Evolutionary conservation across 371 early-diverging fungal species (phyloP), one percentile per base, ranked within the genome.

Genomic region (Mortierella sp.): DNA sequence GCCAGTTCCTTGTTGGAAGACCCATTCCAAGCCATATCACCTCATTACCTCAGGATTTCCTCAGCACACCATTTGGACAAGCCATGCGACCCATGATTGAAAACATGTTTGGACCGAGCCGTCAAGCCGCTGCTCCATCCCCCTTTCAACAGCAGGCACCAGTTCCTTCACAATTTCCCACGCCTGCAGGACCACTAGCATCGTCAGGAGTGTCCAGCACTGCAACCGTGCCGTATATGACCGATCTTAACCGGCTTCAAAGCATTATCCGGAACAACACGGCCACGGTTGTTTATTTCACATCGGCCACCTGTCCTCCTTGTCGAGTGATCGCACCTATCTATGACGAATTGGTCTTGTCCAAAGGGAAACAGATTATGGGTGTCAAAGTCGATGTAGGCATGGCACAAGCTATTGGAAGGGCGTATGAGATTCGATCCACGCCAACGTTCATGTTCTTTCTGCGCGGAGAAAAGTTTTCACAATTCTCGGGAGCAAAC

Each of bases 1-100:
- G 93, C 67, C 86, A 90, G 51, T 93, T 96, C 67, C 83, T 96
- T 39, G 90, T 90, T 0, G 95, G 94, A 4, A 81, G 83, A 60
- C 56, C 67, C 16, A 94, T 96, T 57, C 97, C 97, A 4, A 49
- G 58, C 5, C 85, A 91, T 52, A 95, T 96, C 48, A 89, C 87
- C 2, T 67, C 64, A 3, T 39, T 78, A 12, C 72, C 64, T 30
- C 60, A 63, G 13, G 68, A 68, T 46, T 72, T 65, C 24, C 48
- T 68, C 28, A 65, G 31, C 69, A 92, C 90, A 16, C 94, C 93
- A 2, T 90, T 94, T 71, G 95, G 95, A 30, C 90, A 89, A 67
- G 80, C 86, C 7, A 46, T 94, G 51, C 83, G 88, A 27, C 94
- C 95, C 3, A 88, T 92, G 85, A 92, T 95, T 51, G 91, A 93